Conservation (phyloP, 192 early-diverging fungal species). For the Funneliformis geosporum region DNA sequence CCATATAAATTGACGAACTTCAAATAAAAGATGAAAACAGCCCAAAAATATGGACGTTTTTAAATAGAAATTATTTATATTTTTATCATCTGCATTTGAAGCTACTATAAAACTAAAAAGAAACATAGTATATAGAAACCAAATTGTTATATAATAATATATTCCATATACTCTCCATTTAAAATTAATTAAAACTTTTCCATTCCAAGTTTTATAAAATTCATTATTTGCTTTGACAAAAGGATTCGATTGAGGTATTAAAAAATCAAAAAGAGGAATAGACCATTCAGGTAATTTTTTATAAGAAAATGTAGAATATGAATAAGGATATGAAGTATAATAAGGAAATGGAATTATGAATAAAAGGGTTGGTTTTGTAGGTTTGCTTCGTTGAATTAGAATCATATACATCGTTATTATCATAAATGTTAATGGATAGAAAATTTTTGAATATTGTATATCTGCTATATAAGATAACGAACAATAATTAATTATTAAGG, state of each 20-base stretch:
- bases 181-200: constrained; percentile 2
- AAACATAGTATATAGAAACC: neutral
- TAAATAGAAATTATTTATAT: neutral
- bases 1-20: constrained; percentile 20
- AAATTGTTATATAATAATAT: neutral
- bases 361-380: too few species aligned
- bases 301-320: too few species aligned
- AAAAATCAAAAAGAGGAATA: neutral
- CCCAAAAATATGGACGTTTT: neutral
- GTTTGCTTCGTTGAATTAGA: too few species aligned
- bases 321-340: neutral
- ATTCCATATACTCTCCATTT: constrained; percentile 2
- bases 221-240: neutral
- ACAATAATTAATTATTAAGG: too few species aligned
- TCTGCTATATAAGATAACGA: too few species aligned
- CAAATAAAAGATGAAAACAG: neutral
- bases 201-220: constrained; percentile 20
- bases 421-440: too few species aligned
- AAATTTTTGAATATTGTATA: too few species aligned
- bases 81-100: too few species aligned
- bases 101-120: neutral
- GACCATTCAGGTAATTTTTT: too few species aligned
- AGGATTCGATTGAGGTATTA: neutral
- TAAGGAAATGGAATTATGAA: neutral
- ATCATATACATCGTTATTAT: too few species aligned